Evolutionary conservation across 1,284 basidiomycete genomes (phyloP), one percentile per base, ranked within the genome.

Genomic region (Ustilago hordei): DNA sequence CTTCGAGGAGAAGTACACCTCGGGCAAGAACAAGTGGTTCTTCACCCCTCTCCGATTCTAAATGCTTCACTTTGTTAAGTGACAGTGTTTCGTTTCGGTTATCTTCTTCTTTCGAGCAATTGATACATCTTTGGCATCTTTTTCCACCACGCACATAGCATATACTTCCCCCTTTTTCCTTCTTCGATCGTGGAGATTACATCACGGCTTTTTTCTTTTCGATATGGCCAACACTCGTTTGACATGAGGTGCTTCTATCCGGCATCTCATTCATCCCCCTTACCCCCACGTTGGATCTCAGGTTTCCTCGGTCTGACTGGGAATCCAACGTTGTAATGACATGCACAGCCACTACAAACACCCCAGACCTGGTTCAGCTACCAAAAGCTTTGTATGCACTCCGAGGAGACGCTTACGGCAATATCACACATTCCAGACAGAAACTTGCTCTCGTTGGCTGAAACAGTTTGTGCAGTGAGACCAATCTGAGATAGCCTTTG

Each of bases 1-100:
- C 55, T 85, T 86, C 66, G 84, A 86, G 81, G 84, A 86, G 78
- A 84, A 84, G 66, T 86, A 85, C 82, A 72, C 73, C 43, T 80
- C 78, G 54, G 84, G 84, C 80, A 86, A 86, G 84, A 86, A 85
- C 84, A 81, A 82, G 75, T 85, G 83, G 82, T 84, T 86, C 84
- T 86, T 86, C 79, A 82, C 81, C 50, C 80, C 83, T 50, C 84
- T 86, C 62, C 82, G 84, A 28, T 81, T 83, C 82, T 85, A 84
- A 79, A 61, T 41, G 56, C 53, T 43, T 62, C 4, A n/a, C 34
- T 3, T 15, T 12, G 7, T 3, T 15, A n/a, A 7, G 48, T 50
- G 35, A 15, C 34, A 31, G 15, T 56, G 39, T 57, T 61, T 61
- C 62, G 55, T 59, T 60, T 48, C 32, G 58, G 56, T 56, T 39